Conservation (phyloP, 2,329 filamentous ascomycete species). For the Cercospora zeina region DNA sequence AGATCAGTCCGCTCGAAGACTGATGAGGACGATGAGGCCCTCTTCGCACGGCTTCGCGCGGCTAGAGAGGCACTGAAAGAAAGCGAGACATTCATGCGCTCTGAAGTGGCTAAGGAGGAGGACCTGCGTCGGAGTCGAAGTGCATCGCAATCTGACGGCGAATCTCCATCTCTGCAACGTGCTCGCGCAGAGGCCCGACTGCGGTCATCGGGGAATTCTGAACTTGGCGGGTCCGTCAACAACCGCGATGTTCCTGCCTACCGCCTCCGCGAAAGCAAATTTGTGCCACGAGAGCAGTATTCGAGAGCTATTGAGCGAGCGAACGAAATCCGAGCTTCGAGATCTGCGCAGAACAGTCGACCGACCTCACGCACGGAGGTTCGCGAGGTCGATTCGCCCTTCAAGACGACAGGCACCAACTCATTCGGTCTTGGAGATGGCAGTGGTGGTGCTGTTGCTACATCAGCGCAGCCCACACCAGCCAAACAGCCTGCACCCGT, state of each 20-base stretch:
- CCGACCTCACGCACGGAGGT: slow-evolving; percentile 25
- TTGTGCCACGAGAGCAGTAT: slow-evolving; percentile 42
- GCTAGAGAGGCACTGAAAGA: slow-evolving; percentile 37
- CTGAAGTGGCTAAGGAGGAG: slow-evolving; percentile 28
- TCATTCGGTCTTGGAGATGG: not conserved
- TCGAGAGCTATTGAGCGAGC: slow-evolving; percentile 39
- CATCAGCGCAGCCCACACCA: not conserved
- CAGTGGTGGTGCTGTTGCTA: not conserved
- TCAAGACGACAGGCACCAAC: not conserved
- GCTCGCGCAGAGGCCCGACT: slow-evolving; percentile 39
- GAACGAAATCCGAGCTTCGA: slow-evolving; percentile 33
- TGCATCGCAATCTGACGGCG: slow-evolving; percentile 32
- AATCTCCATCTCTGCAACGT: slow-evolving; percentile 38
- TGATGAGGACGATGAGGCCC: slow-evolving; percentile 38
- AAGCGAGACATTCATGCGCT: slow-evolving; percentile 23
- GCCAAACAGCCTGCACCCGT: not conserved
- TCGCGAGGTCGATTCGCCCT: not conserved
- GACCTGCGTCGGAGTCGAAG: slow-evolving; percentile 30
- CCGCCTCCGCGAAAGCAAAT: slow-evolving; percentile 40
- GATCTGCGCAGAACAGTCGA: slow-evolving; percentile 25
- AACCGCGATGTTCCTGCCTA: slow-evolving; percentile 40
- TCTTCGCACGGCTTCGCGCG: slow-evolving; percentile 40
- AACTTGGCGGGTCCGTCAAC: slow-evolving; percentile 10
- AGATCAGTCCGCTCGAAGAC: slow-evolving; percentile 27
- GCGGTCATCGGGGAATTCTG: slow-evolving; percentile 29